Conservation (phyloP, 169 alveolate genomes). For the Plasmodium reichenowi region DNA sequence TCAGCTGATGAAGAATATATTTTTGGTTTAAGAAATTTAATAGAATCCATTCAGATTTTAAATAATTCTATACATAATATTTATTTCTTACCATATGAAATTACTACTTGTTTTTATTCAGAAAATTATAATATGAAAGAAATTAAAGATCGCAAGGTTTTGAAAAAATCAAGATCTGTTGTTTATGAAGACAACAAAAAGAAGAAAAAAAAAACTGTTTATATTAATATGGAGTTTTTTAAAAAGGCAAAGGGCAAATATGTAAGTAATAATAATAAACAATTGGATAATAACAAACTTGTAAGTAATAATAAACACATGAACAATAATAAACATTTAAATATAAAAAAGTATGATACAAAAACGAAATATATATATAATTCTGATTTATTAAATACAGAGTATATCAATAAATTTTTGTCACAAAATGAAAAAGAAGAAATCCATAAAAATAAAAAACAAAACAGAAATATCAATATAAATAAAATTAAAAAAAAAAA, state of each 20-base stretch:
- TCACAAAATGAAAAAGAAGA: background rate
- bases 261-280: too few species aligned
- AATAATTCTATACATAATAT: slow-evolving; percentile 77
- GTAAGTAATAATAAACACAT: background rate
- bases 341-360: slow-evolving; percentile 4
- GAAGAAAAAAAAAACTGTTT: slow-evolving; percentile 39
- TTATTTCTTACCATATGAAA: slow-evolving; percentile 69
- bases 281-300: too few species aligned
- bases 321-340: background rate
- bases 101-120: slow-evolving; percentile 54
- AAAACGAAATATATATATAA: slow-evolving; percentile 7
- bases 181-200: slow-evolving; percentile 21
- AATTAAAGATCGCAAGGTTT: slow-evolving; percentile 6
- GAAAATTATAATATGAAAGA: slow-evolving; percentile 27
- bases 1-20: slow-evolving; percentile 83
- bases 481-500: too few species aligned
- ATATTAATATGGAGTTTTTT: slow-evolving; percentile 26
- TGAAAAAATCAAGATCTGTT: slow-evolving; percentile 46
- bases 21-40: slow-evolving; percentile 78
- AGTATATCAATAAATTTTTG: background rate
- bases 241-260: slow-evolving; percentile 12
- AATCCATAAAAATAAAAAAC: background rate
- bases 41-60: slow-evolving; percentile 75
- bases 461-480: too few species aligned
- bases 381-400: slow-evolving; percentile 6